Percentiles rank a stretch among this genome's conserved stretches.
These are phyloP conservation scores for Gracilaria gracilis DNA, from an alignment of 23 red algal species.

Conservation along the genomic window DNA sequence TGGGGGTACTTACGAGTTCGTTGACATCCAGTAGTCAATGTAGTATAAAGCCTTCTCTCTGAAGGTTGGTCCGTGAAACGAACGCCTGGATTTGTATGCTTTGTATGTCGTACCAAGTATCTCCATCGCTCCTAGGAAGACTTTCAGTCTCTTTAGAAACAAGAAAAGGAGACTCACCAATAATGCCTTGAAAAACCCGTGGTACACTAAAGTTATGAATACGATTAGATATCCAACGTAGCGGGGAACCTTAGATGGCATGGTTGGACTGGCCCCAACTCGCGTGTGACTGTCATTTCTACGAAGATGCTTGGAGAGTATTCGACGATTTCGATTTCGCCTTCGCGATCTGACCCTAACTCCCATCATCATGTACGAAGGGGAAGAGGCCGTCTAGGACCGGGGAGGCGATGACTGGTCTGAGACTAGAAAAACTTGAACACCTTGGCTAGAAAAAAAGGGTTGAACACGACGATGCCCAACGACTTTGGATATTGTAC, in stretches of 20 bases:
- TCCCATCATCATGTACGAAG: not conserved
- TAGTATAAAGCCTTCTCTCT: constrained; percentile 64
- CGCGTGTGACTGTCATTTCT: constrained; percentile 19
- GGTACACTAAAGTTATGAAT: constrained; percentile 26
- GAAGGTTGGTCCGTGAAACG: constrained; percentile 45
- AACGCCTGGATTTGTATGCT: constrained; percentile 23
- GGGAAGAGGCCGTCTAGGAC: not conserved
- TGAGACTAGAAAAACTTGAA: not conserved
- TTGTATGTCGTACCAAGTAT: constrained; percentile 32
- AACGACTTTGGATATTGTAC: no score
- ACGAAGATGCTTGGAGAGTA: constrained; percentile 63
- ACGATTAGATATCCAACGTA: constrained; percentile 26
- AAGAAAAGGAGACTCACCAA: constrained; percentile 14
- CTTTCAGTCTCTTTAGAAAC: constrained; percentile 12
- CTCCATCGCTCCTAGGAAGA: constrained; percentile 16
- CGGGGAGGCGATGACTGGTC: not conserved
- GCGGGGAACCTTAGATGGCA: constrained; percentile 13
- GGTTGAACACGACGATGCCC: no score
- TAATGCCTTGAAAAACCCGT: constrained; percentile 7
- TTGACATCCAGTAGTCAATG: constrained; percentile 74
- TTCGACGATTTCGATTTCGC: constrained; percentile 32
- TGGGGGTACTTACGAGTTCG: constrained; percentile 61
- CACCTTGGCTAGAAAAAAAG: not conserved
- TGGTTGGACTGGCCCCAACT: constrained; percentile 1
- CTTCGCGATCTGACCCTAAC: not conserved